These are phyloP conservation scores for Chalciporus pseudorubinellus DNA, from an alignment of 768 basidiomycete genomes.

Conservation along the genomic window DNA sequence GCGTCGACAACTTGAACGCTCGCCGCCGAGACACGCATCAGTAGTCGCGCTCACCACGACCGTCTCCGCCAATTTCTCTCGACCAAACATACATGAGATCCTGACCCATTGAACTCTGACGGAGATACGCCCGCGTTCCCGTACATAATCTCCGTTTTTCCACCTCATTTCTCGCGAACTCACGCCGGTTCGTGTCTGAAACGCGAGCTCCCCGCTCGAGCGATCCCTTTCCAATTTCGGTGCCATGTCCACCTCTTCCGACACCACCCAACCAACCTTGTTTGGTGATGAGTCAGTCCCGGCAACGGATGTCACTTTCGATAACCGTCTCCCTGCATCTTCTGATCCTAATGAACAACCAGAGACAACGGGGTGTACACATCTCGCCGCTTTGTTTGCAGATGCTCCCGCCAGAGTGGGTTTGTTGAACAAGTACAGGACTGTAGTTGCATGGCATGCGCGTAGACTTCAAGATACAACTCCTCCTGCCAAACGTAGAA, in stretches of 20 bases:
- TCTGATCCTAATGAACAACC: constrained; percentile 13
- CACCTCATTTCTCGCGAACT: no score
- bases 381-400: constrained; percentile 39
- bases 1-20: neutral
- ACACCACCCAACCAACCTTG: constrained; percentile 28
- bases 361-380: constrained; percentile 32
- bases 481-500: constrained; percentile 59
- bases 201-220: neutral
- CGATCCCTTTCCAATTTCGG: neutral
- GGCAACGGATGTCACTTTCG: constrained; percentile 12
- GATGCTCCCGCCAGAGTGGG: constrained; percentile 28
- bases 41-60: neutral
- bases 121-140: constrained; percentile 1
- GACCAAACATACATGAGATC: neutral
- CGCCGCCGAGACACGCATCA: neutral
- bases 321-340: constrained; percentile 3
- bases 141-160: neutral
- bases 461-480: constrained; percentile 44
- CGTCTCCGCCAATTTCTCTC: neutral
- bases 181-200: neutral
- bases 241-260: constrained; percentile 32
- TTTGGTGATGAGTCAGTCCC: constrained; percentile 25
- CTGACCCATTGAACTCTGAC: neutral
- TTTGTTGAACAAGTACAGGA: constrained; percentile 50
- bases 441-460: constrained; percentile 55